A percentile compares a stretch with the other conserved stretches of the same genome.
Conservation (phyloP, 371 early-diverging fungal species). For the Zopfochytrium polystomum region DNA sequence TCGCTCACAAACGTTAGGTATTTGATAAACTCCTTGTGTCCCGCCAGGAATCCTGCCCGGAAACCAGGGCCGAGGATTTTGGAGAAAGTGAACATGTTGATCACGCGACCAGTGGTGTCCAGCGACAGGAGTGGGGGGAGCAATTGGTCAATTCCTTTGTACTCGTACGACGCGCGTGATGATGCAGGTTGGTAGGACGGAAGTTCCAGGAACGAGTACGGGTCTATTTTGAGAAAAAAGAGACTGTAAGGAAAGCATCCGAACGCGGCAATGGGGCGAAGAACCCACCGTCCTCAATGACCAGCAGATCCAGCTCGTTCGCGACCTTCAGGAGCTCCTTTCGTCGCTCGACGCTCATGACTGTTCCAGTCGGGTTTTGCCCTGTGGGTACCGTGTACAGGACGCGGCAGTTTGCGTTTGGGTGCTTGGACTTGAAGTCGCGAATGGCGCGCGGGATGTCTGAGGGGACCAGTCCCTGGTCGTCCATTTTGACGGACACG, state of each 20-base stretch:
- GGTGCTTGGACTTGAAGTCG: neutral
- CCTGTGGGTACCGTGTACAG: conserved; percentile 62
- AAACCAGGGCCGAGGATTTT: conserved; percentile 14
- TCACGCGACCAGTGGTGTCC: conserved; percentile 16
- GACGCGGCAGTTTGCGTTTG: conserved; percentile 28
- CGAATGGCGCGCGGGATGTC: conserved; percentile 10
- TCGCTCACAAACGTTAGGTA: no score
- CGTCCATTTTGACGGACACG: conserved; percentile 19
- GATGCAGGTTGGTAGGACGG: neutral
- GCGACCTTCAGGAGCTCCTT: conserved; percentile 51
- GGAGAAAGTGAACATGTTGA: conserved; percentile 19
- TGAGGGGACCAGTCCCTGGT: conserved; percentile 14
- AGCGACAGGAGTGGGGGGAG: conserved; percentile 11
- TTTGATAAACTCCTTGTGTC: no score
- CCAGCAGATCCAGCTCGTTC: conserved; percentile 51
- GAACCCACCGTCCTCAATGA: conserved; percentile 46
- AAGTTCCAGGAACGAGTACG: conserved; percentile 13
- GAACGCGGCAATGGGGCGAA: neutral
- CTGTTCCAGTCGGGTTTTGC: conserved; percentile 61
- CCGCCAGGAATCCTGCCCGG: no score
- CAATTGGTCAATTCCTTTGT: conserved; percentile 6
- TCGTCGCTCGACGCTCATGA: conserved; percentile 51
- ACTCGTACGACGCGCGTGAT: conserved; percentile 5
- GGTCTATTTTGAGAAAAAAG: conserved; percentile 4
- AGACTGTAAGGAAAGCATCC: neutral